Evolutionary conservation across 163 green algal genomes (phyloP), one percentile per base, ranked within the genome.

Genomic region (Chlamydomonas reinhardtii): DNA sequence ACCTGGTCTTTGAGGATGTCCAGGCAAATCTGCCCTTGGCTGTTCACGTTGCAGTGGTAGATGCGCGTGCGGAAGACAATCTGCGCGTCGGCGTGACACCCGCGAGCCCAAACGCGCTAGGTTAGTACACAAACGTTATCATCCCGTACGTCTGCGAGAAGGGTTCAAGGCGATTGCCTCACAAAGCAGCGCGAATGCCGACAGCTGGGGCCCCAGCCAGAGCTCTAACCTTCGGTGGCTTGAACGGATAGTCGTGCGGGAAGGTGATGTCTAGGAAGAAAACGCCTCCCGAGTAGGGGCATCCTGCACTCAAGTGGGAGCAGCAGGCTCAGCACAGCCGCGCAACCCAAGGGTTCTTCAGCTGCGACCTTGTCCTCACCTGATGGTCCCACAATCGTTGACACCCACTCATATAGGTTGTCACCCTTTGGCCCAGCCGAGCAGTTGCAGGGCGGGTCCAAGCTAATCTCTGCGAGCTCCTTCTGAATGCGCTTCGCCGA

Each of bases 21-120:
- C 17, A 99, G 88, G 91, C 97, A 99, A 72, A 99, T 99, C 62
- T 95, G 83, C 27, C 97, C 98, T 59, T 94, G 94, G 89, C 89
- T 96, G 91, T 98, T 98, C 68, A 99, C 96, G 94, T 99, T 99
- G 92, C 97, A 99, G 93, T 99, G 98, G 91, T 99, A 99, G 84
- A 99, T 99, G 34, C 96, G 93, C 9, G 98, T 99, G 39, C 94
- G 90, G 91, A 99, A 99, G 0, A 92, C 93, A 29, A 99, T 94
- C 96, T 98, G 93, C 62, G 64, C 8, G 65, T n/a, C n/a, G n/a
- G 62, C 25, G 27, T 12, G 4, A 17, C 59, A 25, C 5, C 11
- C 20, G 43, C 43, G 43, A 54, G 43, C n/a, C n/a, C n/a, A n/a
- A n/a, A n/a, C n/a, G n/a, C n/a, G n/a, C n/a, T n/a, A n/a, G n/a